Base-by-base conservation (phyloP, 352 stramenopile genomes). In the Phytophthora syringae region DNA sequence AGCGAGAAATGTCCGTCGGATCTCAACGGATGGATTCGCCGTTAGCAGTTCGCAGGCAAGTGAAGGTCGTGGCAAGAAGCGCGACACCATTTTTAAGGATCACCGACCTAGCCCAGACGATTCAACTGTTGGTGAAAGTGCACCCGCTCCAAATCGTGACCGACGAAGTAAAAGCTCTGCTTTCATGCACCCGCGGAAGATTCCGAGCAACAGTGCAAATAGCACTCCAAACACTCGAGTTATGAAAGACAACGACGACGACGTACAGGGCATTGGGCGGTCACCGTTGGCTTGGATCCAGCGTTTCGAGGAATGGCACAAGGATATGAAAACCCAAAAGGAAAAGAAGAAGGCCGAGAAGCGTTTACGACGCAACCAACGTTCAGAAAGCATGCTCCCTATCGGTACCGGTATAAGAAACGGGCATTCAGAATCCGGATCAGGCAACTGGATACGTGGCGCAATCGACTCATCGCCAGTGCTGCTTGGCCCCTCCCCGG, bases 341-440 rank as follows among this genome's bases (percentile, higher is more conserved):
- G 84, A 93, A 43, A 89, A 80, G 61, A 92, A 85, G 52, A 90
- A 89, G 50, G 82, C 79, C 1, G 83, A 92, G 54, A 93, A 92
- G 60, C 78, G 79, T 45, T 58, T 77, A 43, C 86, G 86, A 48
- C 72, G 73, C 6, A 72, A 74, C 15, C 79, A 81, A 40, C 77
- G 72, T 30, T 67, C 64, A 4, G 70, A 80, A 53, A 82, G 69
- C 18, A 52, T 70, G 22, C 59, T 72, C 3, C 44, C 32, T n/a
- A n/a, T n/a, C n/a, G n/a, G n/a, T n/a, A n/a, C n/a, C 18, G 52
- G 18, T 16, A 43, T 39, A n/a, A 70, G 45, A 32, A 67, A 65
- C 32, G 61, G 52, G 7, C 55, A 64, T 37, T 20, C 49, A 22
- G 54, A 78, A 39, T 43, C 44, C 16, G 34, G 21, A 12, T 28